Evolutionary conservation across 2,329 filamentous ascomycete genomes (phyloP).

Genomic region (Colletotrichum graminicola): DNA sequence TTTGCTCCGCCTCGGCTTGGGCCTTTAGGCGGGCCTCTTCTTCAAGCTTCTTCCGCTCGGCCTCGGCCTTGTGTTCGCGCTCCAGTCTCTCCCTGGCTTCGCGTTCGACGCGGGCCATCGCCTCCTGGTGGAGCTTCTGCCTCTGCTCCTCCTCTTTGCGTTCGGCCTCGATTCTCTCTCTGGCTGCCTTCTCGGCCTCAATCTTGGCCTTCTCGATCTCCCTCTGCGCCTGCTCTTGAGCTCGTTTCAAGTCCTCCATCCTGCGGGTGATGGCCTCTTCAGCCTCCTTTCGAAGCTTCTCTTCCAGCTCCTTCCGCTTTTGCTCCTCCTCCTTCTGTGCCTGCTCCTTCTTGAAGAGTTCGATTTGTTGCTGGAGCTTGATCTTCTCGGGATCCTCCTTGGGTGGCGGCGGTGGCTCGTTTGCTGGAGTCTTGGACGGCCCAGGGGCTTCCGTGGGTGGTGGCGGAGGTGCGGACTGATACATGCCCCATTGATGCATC

Average conservation of each 20-base stretch:
- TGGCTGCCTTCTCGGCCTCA: constrained; percentile 60
- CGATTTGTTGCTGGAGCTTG: constrained; percentile 71
- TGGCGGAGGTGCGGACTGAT: constrained; percentile 56
- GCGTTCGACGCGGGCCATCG: constrained; percentile 48
- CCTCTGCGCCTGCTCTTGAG: constrained; percentile 59
- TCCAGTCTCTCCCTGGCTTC: constrained; percentile 55
- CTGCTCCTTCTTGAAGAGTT: constrained; percentile 61
- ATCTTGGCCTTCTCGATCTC: constrained; percentile 61
- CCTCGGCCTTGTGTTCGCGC: constrained; percentile 58
- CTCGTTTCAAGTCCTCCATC: constrained; percentile 56
- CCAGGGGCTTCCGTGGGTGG: constrained; percentile 57
- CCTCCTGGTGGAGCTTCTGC: constrained; percentile 52
- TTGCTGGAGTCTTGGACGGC: constrained; percentile 53
- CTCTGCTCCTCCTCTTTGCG: constrained; percentile 61
- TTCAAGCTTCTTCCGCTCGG: constrained; percentile 55
- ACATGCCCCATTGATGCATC: constrained; percentile 54
- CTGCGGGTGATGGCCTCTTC: constrained; percentile 58
- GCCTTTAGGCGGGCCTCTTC: constrained; percentile 57
- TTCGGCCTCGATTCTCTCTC: constrained; percentile 59
- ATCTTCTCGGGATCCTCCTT: constrained; percentile 70
- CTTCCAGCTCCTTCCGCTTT: constrained; percentile 58
- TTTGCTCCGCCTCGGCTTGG: constrained; percentile 52
- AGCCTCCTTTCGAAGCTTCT: constrained; percentile 60
- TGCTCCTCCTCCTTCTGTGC: constrained; percentile 60
- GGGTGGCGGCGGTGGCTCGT: constrained; percentile 56